Conservation (phyloP, 2,329 filamentous ascomycete genomes). For the Fusarium sp. region DNA sequence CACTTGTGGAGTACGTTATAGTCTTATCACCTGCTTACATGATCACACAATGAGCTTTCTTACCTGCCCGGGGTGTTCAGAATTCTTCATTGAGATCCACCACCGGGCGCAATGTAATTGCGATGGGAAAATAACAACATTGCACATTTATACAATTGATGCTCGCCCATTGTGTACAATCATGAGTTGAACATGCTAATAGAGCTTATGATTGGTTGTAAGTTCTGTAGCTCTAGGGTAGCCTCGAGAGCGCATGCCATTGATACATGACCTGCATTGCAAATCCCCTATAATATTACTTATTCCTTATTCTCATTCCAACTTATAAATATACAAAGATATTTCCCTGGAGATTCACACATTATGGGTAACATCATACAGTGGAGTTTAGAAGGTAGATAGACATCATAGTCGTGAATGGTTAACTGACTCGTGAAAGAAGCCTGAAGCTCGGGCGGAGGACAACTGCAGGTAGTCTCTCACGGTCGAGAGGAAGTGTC, state of each 20-base stretch:
- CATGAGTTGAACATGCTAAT: background rate
- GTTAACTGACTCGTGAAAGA: conserved; percentile 2
- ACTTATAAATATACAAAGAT: background rate
- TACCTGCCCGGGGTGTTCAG: background rate
- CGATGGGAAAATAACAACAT: background rate
- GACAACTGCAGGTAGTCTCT: background rate
- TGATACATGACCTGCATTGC: no score
- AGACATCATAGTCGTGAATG: background rate
- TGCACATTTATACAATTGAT: background rate
- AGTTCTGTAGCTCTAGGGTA: conserved; percentile 1
- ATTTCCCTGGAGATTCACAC: no score
- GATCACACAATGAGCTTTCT: background rate
- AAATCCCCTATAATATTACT: background rate
- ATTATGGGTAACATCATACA: background rate
- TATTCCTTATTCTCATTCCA: background rate
- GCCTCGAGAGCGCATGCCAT: background rate
- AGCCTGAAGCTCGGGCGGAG: background rate
- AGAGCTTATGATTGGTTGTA: conserved; percentile 21
- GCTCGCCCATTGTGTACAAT: background rate
- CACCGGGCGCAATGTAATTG: background rate
- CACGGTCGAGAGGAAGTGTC: conserved; percentile 17
- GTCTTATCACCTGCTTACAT: background rate
- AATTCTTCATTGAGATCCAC: background rate
- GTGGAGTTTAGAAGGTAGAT: background rate
- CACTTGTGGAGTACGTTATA: no score